Evolutionary conservation across 331 rosid species (phyloP).

Genomic region (Quercus lobata): DNA sequence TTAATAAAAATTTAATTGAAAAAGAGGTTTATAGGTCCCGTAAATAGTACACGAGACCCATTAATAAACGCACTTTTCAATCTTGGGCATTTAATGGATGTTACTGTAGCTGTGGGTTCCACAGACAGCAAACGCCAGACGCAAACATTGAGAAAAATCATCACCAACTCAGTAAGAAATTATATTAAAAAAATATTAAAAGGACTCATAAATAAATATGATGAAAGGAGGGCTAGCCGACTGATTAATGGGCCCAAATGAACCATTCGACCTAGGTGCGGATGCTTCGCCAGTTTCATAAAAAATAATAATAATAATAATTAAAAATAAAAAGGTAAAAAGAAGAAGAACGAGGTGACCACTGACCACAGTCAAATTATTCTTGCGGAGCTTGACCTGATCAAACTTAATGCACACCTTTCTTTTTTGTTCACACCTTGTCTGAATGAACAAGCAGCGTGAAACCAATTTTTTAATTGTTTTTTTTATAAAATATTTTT

Average conservation of each 20-base stretch:
- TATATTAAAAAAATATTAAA: background rate
- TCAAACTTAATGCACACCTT: background rate
- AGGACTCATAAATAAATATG: background rate
- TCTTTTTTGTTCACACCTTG: background rate
- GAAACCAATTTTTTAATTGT: too few species aligned
- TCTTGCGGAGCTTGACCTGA: background rate
- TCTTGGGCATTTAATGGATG: too few species aligned
- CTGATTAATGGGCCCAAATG: background rate
- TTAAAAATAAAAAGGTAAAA: too few species aligned
- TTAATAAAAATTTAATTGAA: too few species aligned
- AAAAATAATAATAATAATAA: too few species aligned
- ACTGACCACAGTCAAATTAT: background rate
- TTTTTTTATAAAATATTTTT: too few species aligned
- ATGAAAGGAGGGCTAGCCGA: background rate
- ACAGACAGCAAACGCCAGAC: too few species aligned
- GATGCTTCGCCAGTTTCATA: background rate
- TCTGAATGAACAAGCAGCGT: too few species aligned
- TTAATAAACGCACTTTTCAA: rapidly evolving
- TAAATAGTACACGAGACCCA: rapidly evolving
- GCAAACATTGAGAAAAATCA: too few species aligned
- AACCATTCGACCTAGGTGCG: background rate
- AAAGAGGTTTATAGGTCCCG: rapidly evolving
- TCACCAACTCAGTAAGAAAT: background rate
- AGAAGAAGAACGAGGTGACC: too few species aligned
- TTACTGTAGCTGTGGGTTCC: too few species aligned